Evolutionary conservation across 2,329 filamentous ascomycete species (phyloP).

Genomic region (Tolypocladium tropicale): DNA sequence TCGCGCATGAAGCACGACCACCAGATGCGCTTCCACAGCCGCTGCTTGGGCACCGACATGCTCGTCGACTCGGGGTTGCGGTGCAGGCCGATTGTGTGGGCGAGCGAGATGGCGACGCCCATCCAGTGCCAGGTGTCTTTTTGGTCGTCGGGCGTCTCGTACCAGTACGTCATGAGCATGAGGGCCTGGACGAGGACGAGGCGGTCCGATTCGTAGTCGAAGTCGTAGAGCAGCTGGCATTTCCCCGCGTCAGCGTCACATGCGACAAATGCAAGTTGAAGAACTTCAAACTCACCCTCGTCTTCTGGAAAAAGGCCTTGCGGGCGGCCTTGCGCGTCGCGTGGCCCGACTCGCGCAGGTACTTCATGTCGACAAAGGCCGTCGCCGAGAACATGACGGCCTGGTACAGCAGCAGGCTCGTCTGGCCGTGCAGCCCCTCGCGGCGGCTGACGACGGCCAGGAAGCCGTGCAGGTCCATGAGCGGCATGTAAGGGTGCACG

Average conservation of each 20-base stretch:
- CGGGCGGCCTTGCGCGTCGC: slow-evolving; percentile 68
- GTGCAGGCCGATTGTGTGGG: slow-evolving; percentile 87
- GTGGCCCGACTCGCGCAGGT: slow-evolving; percentile 69
- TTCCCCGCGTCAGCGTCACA: slow-evolving; percentile 16
- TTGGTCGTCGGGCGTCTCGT: slow-evolving; percentile 91
- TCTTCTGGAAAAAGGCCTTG: slow-evolving; percentile 81
- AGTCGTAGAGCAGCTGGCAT: slow-evolving; percentile 75
- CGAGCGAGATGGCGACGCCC: slow-evolving; percentile 87
- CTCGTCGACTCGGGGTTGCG: slow-evolving; percentile 69
- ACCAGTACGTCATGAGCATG: slow-evolving; percentile 93
- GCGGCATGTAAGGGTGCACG: slow-evolving; percentile 88
- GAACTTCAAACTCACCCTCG: slow-evolving; percentile 66
- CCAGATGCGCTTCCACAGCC: slow-evolving; percentile 92
- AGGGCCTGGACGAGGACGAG: slow-evolving; percentile 81
- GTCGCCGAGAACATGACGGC: slow-evolving; percentile 90
- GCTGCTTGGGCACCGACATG: slow-evolving; percentile 64
- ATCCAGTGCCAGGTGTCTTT: slow-evolving; percentile 99
- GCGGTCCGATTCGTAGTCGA: slow-evolving; percentile 87
- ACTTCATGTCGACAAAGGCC: slow-evolving; percentile 74
- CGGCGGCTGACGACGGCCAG: slow-evolving; percentile 49
- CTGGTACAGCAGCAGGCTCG: slow-evolving; percentile 84
- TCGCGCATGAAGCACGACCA: slow-evolving; percentile 97
- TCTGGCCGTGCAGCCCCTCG: slow-evolving; percentile 59
- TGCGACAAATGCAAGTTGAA: no score
- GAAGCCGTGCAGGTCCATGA: slow-evolving; percentile 60